phyloP scores from a whole-genome alignment of 208 protist species.

The Acanthamoeba culbertsoni region DNA sequence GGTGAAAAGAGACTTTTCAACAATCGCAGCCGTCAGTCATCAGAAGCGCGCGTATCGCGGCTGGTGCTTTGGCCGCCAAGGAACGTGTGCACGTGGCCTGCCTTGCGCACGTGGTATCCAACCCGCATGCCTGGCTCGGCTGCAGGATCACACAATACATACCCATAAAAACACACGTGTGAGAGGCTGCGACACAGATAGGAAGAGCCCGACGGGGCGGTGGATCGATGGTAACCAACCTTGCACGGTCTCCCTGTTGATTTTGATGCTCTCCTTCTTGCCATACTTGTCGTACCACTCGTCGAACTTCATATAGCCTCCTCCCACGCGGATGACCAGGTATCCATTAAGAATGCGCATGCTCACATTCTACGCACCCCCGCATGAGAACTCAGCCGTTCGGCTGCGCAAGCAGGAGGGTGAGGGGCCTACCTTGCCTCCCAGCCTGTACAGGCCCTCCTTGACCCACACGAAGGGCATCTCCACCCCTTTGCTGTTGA shows the following conservation, averaged over 20 bases:
- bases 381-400: neutral
- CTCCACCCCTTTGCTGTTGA: neutral
- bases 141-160: no score
- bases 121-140: neutral
- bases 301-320: conserved; percentile 51
- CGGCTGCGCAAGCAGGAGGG: neutral
- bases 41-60: neutral
- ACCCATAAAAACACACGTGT: neutral
- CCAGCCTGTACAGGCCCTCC: conserved; percentile 21
- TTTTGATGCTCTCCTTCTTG: conserved; percentile 47
- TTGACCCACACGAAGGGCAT: conserved; percentile 16
- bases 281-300: conserved; percentile 60
- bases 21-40: neutral
- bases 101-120: neutral
- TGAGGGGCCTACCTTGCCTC: neutral
- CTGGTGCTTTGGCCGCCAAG: neutral
- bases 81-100: conserved; percentile 30
- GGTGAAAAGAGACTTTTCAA: neutral
- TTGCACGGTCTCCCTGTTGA: neutral
- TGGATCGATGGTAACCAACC: neutral
- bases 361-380: neutral
- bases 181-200: neutral
- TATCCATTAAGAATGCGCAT: conserved; percentile 56
- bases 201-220: neutral
- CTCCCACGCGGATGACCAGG: conserved; percentile 41